A percentile compares a stretch with the other conserved stretches of the same genome.
These are phyloP conservation scores for Ilex paraguariensis DNA, from an alignment of 305 asterid species.

Conservation along the genomic window DNA sequence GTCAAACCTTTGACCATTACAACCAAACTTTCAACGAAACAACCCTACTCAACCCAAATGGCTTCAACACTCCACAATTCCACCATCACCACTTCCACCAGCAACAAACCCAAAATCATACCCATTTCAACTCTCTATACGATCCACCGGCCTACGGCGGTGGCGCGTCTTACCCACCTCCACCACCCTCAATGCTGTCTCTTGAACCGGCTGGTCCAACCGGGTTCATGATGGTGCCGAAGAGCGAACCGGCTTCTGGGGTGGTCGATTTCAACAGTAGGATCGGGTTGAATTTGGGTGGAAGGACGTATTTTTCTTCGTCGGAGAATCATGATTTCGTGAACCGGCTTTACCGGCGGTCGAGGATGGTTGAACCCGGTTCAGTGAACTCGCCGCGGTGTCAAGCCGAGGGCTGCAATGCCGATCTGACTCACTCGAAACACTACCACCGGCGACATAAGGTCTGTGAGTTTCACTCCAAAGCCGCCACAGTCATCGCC, in stretches of 20 bases:
- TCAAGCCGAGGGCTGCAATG: conserved; percentile 92
- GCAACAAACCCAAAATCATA: conserved; percentile 23
- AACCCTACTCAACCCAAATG: conserved; percentile 28
- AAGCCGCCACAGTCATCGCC: conserved; percentile 82
- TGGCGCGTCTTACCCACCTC: conserved; percentile 23
- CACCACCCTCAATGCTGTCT: conserved; percentile 38
- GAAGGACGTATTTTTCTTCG: conserved; percentile 84
- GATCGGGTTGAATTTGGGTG: conserved; percentile 86
- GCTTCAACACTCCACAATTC: conserved; percentile 25
- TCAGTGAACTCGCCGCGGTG: conserved; percentile 67
- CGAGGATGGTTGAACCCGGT: conserved; percentile 67
- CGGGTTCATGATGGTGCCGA: conserved; percentile 66
- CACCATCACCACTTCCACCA: conserved; percentile 17
- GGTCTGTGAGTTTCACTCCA: conserved; percentile 96
- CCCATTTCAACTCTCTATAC: conserved; percentile 28
- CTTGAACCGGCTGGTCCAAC: conserved; percentile 55
- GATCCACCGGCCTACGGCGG: conserved; percentile 43
- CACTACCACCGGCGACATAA: conserved; percentile 99
- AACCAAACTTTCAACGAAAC: conserved; percentile 38
- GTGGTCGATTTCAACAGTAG: conserved; percentile 44
- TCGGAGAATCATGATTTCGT: conserved; percentile 80
- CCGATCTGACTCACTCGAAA: conserved; percentile 80
- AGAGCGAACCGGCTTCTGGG: conserved; percentile 53
- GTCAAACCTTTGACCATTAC: conserved; percentile 56
- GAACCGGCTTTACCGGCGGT: conserved; percentile 95